Conservation (phyloP, 768 basidiomycete species). For the Suillus subaureus region DNA sequence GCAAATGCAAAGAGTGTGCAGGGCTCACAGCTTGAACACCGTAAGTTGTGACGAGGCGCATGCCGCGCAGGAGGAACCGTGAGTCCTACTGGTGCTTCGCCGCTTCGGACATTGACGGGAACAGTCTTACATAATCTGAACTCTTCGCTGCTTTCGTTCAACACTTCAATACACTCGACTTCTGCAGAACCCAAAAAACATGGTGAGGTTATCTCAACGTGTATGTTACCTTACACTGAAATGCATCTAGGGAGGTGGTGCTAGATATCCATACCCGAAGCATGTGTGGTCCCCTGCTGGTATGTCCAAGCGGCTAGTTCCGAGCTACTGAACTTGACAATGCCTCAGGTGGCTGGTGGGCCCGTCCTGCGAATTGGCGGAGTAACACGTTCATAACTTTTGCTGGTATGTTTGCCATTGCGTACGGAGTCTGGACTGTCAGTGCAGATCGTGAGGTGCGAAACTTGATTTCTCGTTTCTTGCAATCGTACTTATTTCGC, state of each 20-base stretch:
- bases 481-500: not conserved
- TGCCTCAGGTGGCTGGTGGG: slow-evolving; percentile 90
- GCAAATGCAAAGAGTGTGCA: too few species aligned
- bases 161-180: not conserved
- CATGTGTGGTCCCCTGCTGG: slow-evolving; percentile 94
- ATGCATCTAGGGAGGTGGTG: slow-evolving; percentile 68
- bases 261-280: slow-evolving; percentile 91
- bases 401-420: slow-evolving; percentile 65
- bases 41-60: too few species aligned
- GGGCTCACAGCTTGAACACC: too few species aligned
- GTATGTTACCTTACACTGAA: not conserved
- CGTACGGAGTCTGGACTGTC: slow-evolving; percentile 68
- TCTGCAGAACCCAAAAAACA: not conserved
- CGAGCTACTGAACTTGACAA: slow-evolving; percentile 11
- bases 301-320: slow-evolving; percentile 32
- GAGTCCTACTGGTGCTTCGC: too few species aligned
- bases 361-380: slow-evolving; percentile 87
- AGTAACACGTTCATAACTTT: slow-evolving; percentile 78
- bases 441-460: slow-evolving; percentile 83
- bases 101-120: not conserved
- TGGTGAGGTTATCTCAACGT: not conserved
- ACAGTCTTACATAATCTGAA: not conserved
- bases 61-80: too few species aligned
- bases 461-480: slow-evolving; percentile 10
- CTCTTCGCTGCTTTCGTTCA: not conserved